Conservation (phyloP, 202 grass and related monocot species). For the Dendrocalamus latiflorus region DNA sequence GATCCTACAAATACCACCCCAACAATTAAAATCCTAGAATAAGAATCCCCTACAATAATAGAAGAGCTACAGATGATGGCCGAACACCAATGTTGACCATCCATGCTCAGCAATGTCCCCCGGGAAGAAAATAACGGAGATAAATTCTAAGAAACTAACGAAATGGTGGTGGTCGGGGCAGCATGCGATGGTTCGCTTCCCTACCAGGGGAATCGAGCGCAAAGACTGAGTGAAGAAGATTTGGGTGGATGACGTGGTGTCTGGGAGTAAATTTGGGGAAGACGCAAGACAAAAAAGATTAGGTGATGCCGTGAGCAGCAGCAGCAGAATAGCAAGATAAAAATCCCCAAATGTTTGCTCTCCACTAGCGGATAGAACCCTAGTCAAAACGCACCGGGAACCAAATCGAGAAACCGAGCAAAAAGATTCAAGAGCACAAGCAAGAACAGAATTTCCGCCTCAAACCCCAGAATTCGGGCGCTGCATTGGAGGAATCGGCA, state of each 20-base stretch:
- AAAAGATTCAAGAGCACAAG: neutral
- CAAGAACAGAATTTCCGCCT: neutral
- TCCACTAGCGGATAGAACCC: neutral
- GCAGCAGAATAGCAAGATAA: neutral
- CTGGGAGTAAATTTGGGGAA: neutral
- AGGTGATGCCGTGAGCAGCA: neutral
- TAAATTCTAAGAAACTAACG: neutral
- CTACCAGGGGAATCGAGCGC: neutral
- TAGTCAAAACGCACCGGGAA: neutral
- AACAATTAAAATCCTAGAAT: conserved; percentile 1
- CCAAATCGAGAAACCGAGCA: neutral
- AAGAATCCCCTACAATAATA: neutral
- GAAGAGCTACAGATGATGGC: neutral
- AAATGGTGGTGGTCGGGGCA: neutral
- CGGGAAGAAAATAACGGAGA: too few species aligned
- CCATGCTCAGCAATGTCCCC: neutral
- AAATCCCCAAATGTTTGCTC: neutral
- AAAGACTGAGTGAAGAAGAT: neutral
- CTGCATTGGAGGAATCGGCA: neutral
- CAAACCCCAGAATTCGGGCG: neutral
- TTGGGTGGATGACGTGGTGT: neutral
- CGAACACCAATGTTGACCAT: neutral
- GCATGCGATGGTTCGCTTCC: neutral
- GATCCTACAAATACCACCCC: neutral
- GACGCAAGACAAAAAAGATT: neutral